Base-by-base conservation (phyloP, 2,329 filamentous ascomycete species). In the Cercospora berteroae region DNA sequence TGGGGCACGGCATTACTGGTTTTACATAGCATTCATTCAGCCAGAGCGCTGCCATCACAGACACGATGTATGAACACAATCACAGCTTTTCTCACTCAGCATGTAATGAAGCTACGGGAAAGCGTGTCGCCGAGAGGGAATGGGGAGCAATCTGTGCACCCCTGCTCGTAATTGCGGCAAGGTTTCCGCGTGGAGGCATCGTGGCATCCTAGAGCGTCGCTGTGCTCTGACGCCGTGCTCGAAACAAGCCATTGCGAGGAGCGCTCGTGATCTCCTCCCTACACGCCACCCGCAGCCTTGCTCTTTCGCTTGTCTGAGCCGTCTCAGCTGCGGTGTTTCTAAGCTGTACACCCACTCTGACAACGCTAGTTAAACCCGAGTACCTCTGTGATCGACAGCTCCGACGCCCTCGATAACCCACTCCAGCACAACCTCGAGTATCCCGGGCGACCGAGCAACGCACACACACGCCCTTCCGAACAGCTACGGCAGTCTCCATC, bases 371-470 rank as follows among this genome's bases (percentile, higher is more conserved):
- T 58, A 36, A 23, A 33, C 55, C 55, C 12, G 31, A 62, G 60
- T 44, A 36, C 39, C 42, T 27, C 23, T 29, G 42, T 58, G 61
- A 64, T 64, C 61, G 61, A 64, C 61, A 64, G 50, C 61, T 64
- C 23, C 52, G 23, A 55, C 23, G 20, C 61, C 48, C 50, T 64
- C 52, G 18, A 57, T 52, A n/a, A 29, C 23, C 52, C 31, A 56
- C 31, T 16, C 52, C 23, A 57, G 36, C 52, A 64, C 50, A 31
- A 57, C 31, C 20, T 25, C 33, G 29, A 36, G 20, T 39, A 29
- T 29, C 16, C 18, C 48, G n/a, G 27, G n/a, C 48, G 31, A 20
- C 23, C 23, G 48, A 55, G 48, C 61, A 42, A 63, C 29, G 33
- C 13, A 63, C 31, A 63, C 48, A 18, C 5, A 3, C 33, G 7